Conservation (phyloP, 108 stramenopile species). For the Conticribra guillardii region DNA sequence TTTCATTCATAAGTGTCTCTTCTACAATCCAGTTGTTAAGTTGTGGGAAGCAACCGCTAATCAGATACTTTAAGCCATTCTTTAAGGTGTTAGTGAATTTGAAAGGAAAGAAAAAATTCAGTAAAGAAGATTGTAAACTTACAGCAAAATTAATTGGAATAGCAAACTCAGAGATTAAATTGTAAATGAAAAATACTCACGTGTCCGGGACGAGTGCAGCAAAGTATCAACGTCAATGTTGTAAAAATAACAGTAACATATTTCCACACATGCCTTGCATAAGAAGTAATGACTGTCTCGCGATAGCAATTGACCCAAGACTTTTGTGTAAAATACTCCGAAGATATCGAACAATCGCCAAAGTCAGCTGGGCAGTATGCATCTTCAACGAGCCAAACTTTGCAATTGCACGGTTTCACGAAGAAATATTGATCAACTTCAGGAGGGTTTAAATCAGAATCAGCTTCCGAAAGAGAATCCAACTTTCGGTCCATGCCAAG, state of each 20-base stretch:
- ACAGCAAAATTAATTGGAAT: not conserved
- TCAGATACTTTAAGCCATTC: not conserved
- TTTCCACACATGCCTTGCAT: slow-evolving; percentile 6
- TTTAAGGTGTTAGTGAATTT: not conserved
- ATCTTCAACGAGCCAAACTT: not conserved
- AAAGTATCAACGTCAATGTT: not conserved
- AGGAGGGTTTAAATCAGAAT: not conserved
- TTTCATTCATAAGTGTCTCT: not conserved
- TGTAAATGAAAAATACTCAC: slow-evolving; percentile 2
- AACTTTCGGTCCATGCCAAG: too few species aligned
- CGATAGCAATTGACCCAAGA: not conserved
- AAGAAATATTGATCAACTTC: not conserved
- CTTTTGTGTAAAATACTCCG: not conserved
- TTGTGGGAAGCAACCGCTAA: not conserved
- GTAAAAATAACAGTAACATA: slow-evolving; percentile 1
- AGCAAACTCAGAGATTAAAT: too few species aligned
- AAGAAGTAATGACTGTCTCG: not conserved
- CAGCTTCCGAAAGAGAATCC: not conserved
- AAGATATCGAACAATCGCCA: not conserved
- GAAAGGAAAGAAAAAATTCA: not conserved
- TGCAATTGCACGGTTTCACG: not conserved
- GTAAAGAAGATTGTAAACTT: not conserved
- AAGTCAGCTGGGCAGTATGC: not conserved
- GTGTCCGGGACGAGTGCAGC: slow-evolving; percentile 3
- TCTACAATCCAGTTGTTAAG: slow-evolving; percentile 5